Conservation (phyloP, 2,329 filamentous ascomycete species). For the Colletotrichum theobromicola region DNA sequence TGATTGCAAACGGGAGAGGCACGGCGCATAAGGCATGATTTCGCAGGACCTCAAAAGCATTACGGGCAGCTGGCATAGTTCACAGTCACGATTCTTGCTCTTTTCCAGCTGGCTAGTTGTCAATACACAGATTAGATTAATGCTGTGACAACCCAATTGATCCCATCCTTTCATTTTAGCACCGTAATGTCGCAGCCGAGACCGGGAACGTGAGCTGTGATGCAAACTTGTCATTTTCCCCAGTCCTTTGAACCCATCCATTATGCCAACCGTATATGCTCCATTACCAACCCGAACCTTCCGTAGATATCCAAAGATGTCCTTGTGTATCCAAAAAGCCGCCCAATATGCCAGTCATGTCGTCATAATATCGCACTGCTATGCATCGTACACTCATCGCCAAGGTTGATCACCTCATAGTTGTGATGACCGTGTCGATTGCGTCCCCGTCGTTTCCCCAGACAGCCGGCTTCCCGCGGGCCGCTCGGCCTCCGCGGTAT, state of each 20-base stretch:
- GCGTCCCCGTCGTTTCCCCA: neutral
- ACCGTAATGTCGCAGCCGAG: neutral
- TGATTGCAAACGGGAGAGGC: neutral
- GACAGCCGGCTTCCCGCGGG: neutral
- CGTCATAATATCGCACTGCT: conserved; percentile 3
- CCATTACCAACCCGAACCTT: neutral
- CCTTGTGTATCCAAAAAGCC: neutral
- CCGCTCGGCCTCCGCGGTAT: neutral
- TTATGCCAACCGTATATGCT: neutral
- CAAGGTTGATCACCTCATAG: neutral
- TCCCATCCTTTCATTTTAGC: neutral
- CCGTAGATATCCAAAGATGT: neutral
- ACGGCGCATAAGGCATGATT: conserved; percentile 14
- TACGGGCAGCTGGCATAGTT: neutral
- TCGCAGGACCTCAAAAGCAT: conserved; percentile 2
- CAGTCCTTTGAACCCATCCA: neutral
- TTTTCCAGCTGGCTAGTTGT: neutral
- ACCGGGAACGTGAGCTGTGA: neutral
- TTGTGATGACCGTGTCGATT: neutral
- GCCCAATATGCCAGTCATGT: conserved; percentile 9
- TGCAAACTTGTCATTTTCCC: neutral
- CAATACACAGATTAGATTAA: neutral
- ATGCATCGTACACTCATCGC: neutral
- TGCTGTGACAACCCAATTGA: neutral
- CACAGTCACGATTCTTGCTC: neutral